Base-by-base conservation (phyloP, 768 basidiomycete genomes). In the Boletus rufocinnamomeus region DNA sequence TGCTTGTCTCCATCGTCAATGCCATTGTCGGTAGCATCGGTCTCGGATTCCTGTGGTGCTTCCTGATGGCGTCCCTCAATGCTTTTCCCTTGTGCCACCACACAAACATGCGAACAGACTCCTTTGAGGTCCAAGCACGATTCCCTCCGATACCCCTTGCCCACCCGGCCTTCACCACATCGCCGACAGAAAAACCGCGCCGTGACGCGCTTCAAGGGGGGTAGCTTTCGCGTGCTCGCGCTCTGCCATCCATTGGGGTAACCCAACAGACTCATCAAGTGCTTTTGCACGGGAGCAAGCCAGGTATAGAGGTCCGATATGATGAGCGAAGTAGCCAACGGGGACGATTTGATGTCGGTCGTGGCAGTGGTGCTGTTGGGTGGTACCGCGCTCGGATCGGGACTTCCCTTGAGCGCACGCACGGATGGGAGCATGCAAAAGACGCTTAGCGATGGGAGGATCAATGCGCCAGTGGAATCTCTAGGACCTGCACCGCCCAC, bases 101-200 rank as follows among this genome's bases (percentile, higher is more conserved):
- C 60, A 66, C 89, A 91, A 25, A 77, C 70, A 63, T 91, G 89
- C 41, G 71, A 73, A 69, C 87, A 89, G 4, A 80, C 86, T 4
- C 77, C 82, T 11, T 69, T 73, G 57, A 87, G 86, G 64, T 84
- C 81, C 51, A 90, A 70, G 63, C 83, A 82, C 30, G 62, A 74
- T 41, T 80, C 77, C 25, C 69, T 72, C 34, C 64, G 69, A 61
- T 79, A 76, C 40, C 65, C 67, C 35, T 56, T 63, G 5, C 67
- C 69, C 1, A 78, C 70, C 10, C 68, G 73, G 14, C 76, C 69
- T 62, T 67, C 57, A 4, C 64, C 65, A 64, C 89, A 91, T 40
- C 64, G 62, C 54, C 69, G 78, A 66, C 89, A 91, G 28, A 72
- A 68, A 70, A 87, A 90, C 25, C 83, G 72, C 0, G 86, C 84